Evolutionary conservation across 305 asterid genomes (phyloP).

Genomic region (Solanum chacoense): DNA sequence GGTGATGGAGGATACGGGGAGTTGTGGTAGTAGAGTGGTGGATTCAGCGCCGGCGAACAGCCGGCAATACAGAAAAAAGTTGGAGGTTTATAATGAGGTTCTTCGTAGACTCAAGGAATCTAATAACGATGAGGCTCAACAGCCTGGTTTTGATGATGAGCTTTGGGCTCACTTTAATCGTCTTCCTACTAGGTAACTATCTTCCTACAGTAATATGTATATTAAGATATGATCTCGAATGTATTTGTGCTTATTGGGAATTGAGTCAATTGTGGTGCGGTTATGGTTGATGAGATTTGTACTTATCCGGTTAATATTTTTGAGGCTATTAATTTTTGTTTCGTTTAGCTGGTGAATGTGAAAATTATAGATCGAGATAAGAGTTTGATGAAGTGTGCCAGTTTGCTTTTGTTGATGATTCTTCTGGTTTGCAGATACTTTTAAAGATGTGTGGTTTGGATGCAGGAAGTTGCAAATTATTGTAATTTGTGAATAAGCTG

Average conservation of each 20-base stretch:
- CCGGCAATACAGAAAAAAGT: conserved; percentile 41
- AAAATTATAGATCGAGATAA: background rate
- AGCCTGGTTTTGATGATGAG: conserved; percentile 65
- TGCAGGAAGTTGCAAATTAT: background rate
- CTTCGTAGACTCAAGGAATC: conserved; percentile 67
- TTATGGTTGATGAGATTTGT: background rate
- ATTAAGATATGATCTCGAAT: background rate
- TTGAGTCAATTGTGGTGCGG: background rate
- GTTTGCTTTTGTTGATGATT: background rate
- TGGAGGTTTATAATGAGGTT: conserved; percentile 86
- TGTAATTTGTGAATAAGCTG: background rate
- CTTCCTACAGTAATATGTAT: background rate
- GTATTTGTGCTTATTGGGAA: background rate
- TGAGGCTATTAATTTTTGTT: background rate
- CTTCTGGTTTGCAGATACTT: background rate
- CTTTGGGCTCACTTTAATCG: conserved; percentile 94
- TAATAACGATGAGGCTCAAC: conserved; percentile 56
- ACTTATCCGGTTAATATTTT: background rate
- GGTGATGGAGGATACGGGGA: conserved; percentile 85
- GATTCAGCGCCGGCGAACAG: conserved; percentile 33
- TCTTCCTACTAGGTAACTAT: conserved; percentile 64
- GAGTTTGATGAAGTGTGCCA: background rate
- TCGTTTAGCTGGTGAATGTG: background rate
- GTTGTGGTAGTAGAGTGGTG: conserved; percentile 28
- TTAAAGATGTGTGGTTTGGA: background rate